A percentile compares a stretch with the other conserved stretches of the same genome.
Evolutionary conservation across 164 flowering plant genomes (phyloP).

Genomic region (Litsea cubeba): DNA sequence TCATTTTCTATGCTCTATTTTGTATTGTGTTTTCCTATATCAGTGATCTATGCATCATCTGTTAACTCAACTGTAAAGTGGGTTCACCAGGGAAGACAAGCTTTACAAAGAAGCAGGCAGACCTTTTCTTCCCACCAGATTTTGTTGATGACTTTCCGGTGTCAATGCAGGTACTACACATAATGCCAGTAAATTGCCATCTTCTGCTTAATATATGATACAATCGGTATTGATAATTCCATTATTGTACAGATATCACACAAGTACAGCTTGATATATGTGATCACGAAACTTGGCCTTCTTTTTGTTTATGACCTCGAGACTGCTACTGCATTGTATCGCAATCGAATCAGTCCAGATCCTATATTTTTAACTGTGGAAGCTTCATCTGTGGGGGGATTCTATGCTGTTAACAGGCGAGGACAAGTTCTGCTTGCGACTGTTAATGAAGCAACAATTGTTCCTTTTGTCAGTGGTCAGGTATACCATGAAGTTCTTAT

Average conservation of each 20-base stretch:
- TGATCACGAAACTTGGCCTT: conserved; percentile 94
- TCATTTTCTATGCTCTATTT: neutral
- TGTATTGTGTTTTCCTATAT: neutral
- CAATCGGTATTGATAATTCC: neutral
- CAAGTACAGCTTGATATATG: conserved; percentile 76
- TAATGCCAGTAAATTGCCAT: neutral
- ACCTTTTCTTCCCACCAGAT: conserved; percentile 98
- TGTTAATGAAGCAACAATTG: conserved; percentile 11
- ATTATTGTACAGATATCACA: conserved; percentile 71
- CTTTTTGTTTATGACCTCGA: conserved; percentile 93
- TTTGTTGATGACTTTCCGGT: conserved; percentile 99
- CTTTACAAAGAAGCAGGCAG: conserved; percentile 94
- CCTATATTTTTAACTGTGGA: conserved; percentile 92
- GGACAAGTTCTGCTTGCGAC: conserved; percentile 94
- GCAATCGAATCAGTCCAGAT: conserved; percentile 96
- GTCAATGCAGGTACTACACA: conserved; percentile 86
- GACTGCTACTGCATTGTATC: conserved; percentile 87
- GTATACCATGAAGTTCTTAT: neutral
- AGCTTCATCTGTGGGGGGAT: conserved; percentile 88
- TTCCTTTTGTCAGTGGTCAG: conserved; percentile 14
- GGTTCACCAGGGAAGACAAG: conserved; percentile 70
- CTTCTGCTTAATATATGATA: neutral
- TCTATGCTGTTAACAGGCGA: conserved; percentile 90
- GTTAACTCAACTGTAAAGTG: neutral
- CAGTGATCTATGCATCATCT: conserved; percentile 1